Evolutionary conservation across 2,329 filamentous ascomycete genomes (phyloP), one percentile per base, ranked within the genome.

Genomic region (Xylaria sp.): DNA sequence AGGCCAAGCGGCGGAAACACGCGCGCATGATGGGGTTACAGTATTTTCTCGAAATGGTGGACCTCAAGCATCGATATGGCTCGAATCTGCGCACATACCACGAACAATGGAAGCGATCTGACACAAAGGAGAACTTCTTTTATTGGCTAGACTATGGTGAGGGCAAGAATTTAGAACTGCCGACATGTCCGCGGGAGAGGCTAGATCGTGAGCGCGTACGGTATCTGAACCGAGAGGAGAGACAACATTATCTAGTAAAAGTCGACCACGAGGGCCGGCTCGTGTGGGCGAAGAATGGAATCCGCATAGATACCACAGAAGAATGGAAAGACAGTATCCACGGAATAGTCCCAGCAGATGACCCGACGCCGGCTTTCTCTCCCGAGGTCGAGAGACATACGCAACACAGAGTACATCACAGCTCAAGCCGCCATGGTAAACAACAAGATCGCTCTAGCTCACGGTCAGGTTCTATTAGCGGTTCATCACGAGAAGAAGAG

Each of bases 61-160:
- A 96, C 78, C 82, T 90, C 56, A 94, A 97, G 79, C 94, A 98
- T 78, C 89, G 94, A 3, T 97, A 97, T 76, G 94, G 94, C 3
- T 91, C 90, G 63, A 97, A 96, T 73, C 80, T 97, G 60, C 86
- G 92, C 39, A 87, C 88, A 39, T 98, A 97, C 75, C 94, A 98
- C 76, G 88, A 89, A 68, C 89, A 92, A 72, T 98, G 94, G 94
- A 94, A 94, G 79, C 88, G 87, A 69, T 84, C 89, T 1, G 84
- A 92, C 33, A 95, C 93, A 0, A 88, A 89, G 4, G 91, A 97
- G 78, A 97, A 96, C 77, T 98, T 94, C 85, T 97, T 97, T 79
- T 95, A 94, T 81, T 97, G 94, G 94, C 84, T 97, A 1, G 94
- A 98, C 78, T 85, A 92, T 67, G 94, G 94, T 5, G 90, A 91